Evolutionary conservation across 78 protist genomes (phyloP).

Genomic region (Dictyostelium capitatum): DNA sequence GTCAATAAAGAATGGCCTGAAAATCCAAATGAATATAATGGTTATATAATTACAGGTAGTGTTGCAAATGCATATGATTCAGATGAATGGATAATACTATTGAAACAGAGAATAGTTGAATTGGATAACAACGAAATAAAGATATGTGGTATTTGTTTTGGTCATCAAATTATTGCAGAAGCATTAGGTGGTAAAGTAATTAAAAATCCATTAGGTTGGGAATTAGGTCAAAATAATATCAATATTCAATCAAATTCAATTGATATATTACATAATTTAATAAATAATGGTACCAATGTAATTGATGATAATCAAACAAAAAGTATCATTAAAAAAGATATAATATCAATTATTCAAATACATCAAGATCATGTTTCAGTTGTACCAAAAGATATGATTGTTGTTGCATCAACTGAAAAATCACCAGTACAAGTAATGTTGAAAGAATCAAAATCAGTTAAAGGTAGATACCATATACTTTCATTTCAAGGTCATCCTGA

Average conservation of each 20-base stretch:
- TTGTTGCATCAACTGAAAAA: background rate
- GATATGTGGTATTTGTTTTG: slow-evolving; percentile 75
- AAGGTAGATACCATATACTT: background rate
- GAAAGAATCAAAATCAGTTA: background rate
- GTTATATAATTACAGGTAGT: slow-evolving; percentile 61
- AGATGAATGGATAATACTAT: slow-evolving; percentile 31
- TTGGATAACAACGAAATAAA: slow-evolving; percentile 22
- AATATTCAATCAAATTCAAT: background rate
- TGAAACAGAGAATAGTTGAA: slow-evolving; percentile 4
- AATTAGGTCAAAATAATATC: slow-evolving; percentile 19
- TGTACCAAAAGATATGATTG: background rate
- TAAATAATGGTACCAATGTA: background rate
- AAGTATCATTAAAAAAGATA: background rate
- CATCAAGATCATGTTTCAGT: slow-evolving; percentile 40
- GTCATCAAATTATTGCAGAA: slow-evolving; percentile 64
- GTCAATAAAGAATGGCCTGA: slow-evolving; percentile 21
- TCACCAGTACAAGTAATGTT: slow-evolving; percentile 9
- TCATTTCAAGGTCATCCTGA: slow-evolving; percentile 65
- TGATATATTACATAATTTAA: background rate
- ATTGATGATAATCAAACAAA: background rate
- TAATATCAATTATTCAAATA: background rate
- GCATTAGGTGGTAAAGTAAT: slow-evolving; percentile 32
- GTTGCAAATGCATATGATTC: slow-evolving; percentile 16
- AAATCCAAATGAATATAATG: slow-evolving; percentile 11
- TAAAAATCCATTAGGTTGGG: slow-evolving; percentile 59